A percentile compares a stretch with the other conserved stretches of the same genome.
Evolutionary conservation across 352 stramenopile genomes (phyloP).

Genomic region (Phytophthora tubulina): DNA sequence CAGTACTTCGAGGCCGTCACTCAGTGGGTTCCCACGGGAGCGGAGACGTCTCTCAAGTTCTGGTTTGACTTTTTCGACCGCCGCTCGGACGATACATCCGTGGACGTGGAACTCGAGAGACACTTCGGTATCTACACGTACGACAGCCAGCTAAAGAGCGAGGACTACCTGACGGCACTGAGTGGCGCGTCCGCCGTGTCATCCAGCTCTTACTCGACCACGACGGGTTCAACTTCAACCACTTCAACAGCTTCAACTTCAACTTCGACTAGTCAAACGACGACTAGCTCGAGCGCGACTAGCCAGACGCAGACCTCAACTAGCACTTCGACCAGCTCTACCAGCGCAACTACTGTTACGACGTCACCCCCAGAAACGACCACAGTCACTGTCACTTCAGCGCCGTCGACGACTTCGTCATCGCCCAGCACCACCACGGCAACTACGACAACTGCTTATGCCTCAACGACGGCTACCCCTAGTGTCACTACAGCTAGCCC

Average conservation of each 20-base stretch:
- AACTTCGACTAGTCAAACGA: constrained; percentile 8
- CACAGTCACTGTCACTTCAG: not conserved
- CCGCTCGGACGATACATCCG: constrained; percentile 53
- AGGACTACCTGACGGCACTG: constrained; percentile 37
- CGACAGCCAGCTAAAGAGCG: constrained; percentile 54
- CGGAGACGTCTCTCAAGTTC: constrained; percentile 53
- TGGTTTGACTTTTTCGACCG: constrained; percentile 73
- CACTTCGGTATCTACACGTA: constrained; percentile 71
- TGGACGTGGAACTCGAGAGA: constrained; percentile 50
- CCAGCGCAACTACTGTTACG: not conserved
- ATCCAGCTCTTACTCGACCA: constrained; percentile 24
- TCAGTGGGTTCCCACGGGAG: constrained; percentile 31
- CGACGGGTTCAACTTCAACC: constrained; percentile 13
- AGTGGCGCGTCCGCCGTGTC: constrained; percentile 23
- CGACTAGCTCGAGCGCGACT: constrained; percentile 1
- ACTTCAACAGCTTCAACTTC: constrained; percentile 4
- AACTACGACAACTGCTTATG: not conserved
- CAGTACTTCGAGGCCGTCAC: constrained; percentile 40
- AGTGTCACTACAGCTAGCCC: not conserved
- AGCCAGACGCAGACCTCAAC: constrained; percentile 4
- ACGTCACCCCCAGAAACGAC: constrained; percentile 2
- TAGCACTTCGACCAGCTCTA: not conserved
- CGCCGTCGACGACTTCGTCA: not conserved
- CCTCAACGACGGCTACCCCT: not conserved
- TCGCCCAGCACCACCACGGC: not conserved